These are phyloP conservation scores for Plantago elongata DNA, from an alignment of 257 asterid genomes.

Conservation along the genomic window DNA sequence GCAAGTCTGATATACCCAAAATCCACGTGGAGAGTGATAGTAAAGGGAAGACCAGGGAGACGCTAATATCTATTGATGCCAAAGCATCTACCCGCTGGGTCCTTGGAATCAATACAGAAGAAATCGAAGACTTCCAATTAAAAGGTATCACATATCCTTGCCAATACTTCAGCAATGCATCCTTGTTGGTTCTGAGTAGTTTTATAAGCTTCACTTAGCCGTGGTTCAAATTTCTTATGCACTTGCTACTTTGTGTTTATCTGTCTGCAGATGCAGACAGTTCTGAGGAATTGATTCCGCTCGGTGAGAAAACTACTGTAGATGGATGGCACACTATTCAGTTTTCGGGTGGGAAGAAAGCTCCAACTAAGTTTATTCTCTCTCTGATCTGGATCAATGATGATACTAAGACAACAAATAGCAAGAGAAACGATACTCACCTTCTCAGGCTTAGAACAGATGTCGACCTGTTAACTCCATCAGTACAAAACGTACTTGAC, in stretches of 20 bases:
- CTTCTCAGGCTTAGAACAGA: slow-evolving; percentile 74
- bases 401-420: slow-evolving; percentile 14
- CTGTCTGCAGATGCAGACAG: slow-evolving; percentile 39
- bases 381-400: slow-evolving; percentile 47
- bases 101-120: slow-evolving; percentile 66
- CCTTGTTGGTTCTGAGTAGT: not conserved
- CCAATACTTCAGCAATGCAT: not conserved
- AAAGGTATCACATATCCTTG: slow-evolving; percentile 46
- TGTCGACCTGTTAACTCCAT: slow-evolving; percentile 57
- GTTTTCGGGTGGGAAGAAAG: slow-evolving; percentile 74
- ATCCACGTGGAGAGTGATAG: slow-evolving; percentile 51
- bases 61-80: slow-evolving; percentile 49
- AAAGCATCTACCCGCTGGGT: slow-evolving; percentile 77
- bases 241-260: slow-evolving; percentile 6
- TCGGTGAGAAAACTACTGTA: slow-evolving; percentile 46
- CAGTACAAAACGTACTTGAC: slow-evolving; percentile 30
- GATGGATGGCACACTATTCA: slow-evolving; percentile 89
- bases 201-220: not conserved
- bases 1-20: slow-evolving; percentile 59
- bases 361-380: slow-evolving; percentile 65
- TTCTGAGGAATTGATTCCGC: slow-evolving; percentile 51
- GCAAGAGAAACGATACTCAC: slow-evolving; percentile 19
- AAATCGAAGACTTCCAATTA: slow-evolving; percentile 73
- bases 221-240: not conserved
- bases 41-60: slow-evolving; percentile 47